phyloP scores from a whole-genome alignment of 768 basidiomycete genomes.

The Coprinopsis cinerea region DNA sequence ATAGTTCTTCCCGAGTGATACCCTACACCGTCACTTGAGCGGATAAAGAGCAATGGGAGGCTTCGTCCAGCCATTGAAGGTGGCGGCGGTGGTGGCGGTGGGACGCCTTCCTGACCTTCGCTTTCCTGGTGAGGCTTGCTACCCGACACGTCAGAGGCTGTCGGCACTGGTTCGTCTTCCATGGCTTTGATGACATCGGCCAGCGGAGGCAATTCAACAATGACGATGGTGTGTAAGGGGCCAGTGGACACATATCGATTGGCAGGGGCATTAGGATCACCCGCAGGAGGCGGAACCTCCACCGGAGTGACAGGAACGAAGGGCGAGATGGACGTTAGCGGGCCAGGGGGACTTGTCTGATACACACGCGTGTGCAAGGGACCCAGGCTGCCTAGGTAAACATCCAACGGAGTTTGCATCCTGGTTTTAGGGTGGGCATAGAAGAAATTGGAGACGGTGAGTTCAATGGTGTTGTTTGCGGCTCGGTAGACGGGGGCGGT shows the following conservation, averaged over 20 bases:
- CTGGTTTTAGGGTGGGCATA: slow-evolving; percentile 66
- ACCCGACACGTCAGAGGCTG: slow-evolving; percentile 29
- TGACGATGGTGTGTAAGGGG: slow-evolving; percentile 71
- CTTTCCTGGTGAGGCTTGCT: slow-evolving; percentile 26
- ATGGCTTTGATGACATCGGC: slow-evolving; percentile 73
- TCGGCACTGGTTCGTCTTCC: slow-evolving; percentile 59
- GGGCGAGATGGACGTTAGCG: slow-evolving; percentile 56
- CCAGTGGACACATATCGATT: slow-evolving; percentile 45
- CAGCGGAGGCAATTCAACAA: slow-evolving; percentile 80
- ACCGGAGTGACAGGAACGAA: slow-evolving; percentile 37
- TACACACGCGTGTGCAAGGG: slow-evolving; percentile 77
- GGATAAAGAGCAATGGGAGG: slow-evolving; percentile 76
- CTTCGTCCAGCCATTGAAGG: slow-evolving; percentile 61
- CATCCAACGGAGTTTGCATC: slow-evolving; percentile 67
- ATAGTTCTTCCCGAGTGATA: slow-evolving; percentile 85
- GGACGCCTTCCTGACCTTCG: slow-evolving; percentile 19
- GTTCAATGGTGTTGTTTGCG: slow-evolving; percentile 66
- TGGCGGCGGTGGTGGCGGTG: slow-evolving; percentile 29
- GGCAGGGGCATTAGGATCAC: background rate
- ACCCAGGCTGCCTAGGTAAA: slow-evolving; percentile 87
- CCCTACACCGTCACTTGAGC: slow-evolving; percentile 77
- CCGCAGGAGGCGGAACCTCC: slow-evolving; percentile 19
- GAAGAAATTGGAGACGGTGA: slow-evolving; percentile 87
- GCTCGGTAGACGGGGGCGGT: slow-evolving; percentile 72
- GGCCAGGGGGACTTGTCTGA: slow-evolving; percentile 64